Evolutionary conservation across 1,139 yeast species (phyloP).

Genomic region (Suhomyces yuchorum): DNA sequence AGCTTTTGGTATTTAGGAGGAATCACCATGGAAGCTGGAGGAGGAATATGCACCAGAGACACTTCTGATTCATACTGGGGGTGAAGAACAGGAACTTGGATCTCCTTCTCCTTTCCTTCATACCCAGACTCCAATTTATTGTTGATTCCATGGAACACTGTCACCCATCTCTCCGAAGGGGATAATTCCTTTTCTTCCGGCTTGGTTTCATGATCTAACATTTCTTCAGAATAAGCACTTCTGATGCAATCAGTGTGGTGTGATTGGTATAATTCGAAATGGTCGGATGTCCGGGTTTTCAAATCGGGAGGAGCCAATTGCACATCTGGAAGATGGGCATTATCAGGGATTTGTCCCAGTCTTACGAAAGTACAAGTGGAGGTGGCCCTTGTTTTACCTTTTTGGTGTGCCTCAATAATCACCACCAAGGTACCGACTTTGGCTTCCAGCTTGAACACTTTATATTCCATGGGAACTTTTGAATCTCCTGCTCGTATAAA

Average conservation of each 20-base stretch:
- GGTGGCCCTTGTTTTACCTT: slow-evolving; percentile 30
- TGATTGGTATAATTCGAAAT: slow-evolving; percentile 30
- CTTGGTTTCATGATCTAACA: slow-evolving; percentile 32
- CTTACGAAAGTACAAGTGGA: slow-evolving; percentile 27
- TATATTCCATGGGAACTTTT: slow-evolving; percentile 52
- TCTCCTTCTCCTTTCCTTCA: slow-evolving; percentile 4
- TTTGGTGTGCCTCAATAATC: slow-evolving; percentile 33
- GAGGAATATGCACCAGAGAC: neutral
- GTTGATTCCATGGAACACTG: slow-evolving; percentile 41
- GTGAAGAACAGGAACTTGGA: neutral
- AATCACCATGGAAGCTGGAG: neutral
- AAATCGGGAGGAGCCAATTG: slow-evolving; percentile 20
- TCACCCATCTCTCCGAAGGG: slow-evolving; percentile 46
- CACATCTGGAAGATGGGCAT: slow-evolving; percentile 14
- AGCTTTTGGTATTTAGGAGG: slow-evolving; percentile 22
- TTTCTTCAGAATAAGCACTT: slow-evolving; percentile 44
- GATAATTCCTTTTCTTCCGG: slow-evolving; percentile 37
- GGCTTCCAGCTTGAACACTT: slow-evolving; percentile 51
- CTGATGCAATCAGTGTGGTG: slow-evolving; percentile 44
- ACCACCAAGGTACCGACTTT: slow-evolving; percentile 28
- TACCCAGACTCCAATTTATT: slow-evolving; percentile 19
- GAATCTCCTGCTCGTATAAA: slow-evolving; percentile 53
- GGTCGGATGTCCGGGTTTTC: slow-evolving; percentile 32
- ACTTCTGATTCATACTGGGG: neutral
- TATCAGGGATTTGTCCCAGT: slow-evolving; percentile 10